Evolutionary conservation across 2,329 filamentous ascomycete genomes (phyloP), one percentile per base, ranked within the genome.

Genomic region (Hirsutella thompsonii): DNA sequence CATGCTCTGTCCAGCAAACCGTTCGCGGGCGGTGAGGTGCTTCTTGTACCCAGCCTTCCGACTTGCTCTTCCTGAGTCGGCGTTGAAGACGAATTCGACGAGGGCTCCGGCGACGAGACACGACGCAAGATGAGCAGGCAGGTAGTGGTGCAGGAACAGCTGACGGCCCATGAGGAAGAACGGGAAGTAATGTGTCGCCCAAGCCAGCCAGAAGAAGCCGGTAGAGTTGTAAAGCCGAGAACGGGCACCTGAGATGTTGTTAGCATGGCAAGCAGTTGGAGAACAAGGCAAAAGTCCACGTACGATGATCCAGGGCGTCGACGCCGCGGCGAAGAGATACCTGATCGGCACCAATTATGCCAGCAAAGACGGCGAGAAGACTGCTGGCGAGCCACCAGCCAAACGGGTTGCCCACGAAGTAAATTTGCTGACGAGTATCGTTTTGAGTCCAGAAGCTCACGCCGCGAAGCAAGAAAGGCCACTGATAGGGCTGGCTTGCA

Each of bases 391-490:
- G 74, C 92, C 92, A 98, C 89, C 93, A 98, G 44, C 90, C 92
- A 47, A 96, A 63, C 0, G 92, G 92, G 66, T 98, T 98, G 43
- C 92, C 92, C 23, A 98, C 69, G 71, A 98, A 98, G 67, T 98
- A 98, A 50, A 98, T 98, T 62, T 98, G 92, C 67, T 94, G 81
- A 46, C 86, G 81, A 9, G 90, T 95, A 42, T 93, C 86, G 60
- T 86, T 88, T 59, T 96, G 84, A 8, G 92, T 98, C 92, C 92
- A 98, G 80, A 98, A 98, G 64, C 88, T 95, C 52, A 98, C 90
- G 64, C 92, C 92, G 23, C 92, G 82, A 43, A 98, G 77, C 57
- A 98, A 73, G 76, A 98, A 96, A 1, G 92, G 92, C 92, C 92
- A 98, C 57, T 94, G 86, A 67, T 93, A 92, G 6, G 92, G 92